phyloP scores from a whole-genome alignment of 768 basidiomycete species.

The Suillus occidentalis region DNA sequence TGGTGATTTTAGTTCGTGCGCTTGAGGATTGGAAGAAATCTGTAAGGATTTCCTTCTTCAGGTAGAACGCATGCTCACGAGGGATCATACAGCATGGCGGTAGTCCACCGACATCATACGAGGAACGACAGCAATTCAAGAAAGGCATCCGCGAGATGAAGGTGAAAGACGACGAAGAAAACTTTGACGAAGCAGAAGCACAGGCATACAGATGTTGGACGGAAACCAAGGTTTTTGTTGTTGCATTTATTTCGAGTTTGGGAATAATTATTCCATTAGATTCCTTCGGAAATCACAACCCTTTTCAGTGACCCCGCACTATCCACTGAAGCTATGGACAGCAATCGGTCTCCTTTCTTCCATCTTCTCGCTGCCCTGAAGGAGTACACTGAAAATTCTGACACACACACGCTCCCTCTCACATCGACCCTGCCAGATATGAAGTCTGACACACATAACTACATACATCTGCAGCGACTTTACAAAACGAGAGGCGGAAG shows the following conservation, averaged over 20 bases:
- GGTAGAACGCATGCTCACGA: not conserved
- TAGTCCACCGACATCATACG: slow-evolving; percentile 46
- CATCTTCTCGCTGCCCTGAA: slow-evolving; percentile 74
- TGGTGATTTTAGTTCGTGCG: slow-evolving; percentile 82
- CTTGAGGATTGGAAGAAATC: slow-evolving; percentile 80
- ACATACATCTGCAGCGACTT: slow-evolving; percentile 81
- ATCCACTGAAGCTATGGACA: slow-evolving; percentile 36
- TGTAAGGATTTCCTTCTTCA: slow-evolving; percentile 41
- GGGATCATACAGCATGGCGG: slow-evolving; percentile 59
- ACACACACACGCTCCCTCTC: slow-evolving; percentile 72
- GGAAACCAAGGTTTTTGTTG: slow-evolving; percentile 40
- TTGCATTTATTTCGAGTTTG: slow-evolving; percentile 7
- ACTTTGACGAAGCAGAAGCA: slow-evolving; percentile 91
- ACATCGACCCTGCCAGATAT: slow-evolving; percentile 91
- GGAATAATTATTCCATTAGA: slow-evolving; percentile 28
- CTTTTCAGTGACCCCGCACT: slow-evolving; percentile 67
- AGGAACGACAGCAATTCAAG: slow-evolving; percentile 82
- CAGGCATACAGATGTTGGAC: slow-evolving; percentile 86
- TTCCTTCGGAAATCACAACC: slow-evolving; percentile 65
- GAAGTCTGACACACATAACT: slow-evolving; percentile 84
- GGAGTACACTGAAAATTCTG: slow-evolving; percentile 54
- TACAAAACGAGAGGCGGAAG: slow-evolving; percentile 78
- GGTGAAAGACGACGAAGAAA: slow-evolving; percentile 87
- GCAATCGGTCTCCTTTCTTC: slow-evolving; percentile 69
- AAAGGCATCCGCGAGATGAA: slow-evolving; percentile 58